Evolutionary conservation across 2,329 filamentous ascomycete species (phyloP), one percentile per base, ranked within the genome.

Genomic region (Chrysoporthe austroafricana): DNA sequence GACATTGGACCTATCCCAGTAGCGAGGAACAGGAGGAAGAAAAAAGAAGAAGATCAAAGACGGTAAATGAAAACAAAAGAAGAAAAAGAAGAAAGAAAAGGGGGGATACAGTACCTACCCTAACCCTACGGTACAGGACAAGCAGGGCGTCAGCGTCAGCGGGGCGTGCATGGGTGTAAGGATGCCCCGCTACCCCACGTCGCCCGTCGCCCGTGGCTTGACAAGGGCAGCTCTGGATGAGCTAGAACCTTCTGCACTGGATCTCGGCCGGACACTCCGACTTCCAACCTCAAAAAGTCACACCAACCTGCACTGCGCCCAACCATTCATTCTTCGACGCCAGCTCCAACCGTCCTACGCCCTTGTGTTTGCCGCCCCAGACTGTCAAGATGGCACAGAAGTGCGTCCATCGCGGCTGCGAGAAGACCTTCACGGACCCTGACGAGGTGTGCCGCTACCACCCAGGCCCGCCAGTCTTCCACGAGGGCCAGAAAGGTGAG

Each of bases 401-500:
- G 83, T 99, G 96, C 79, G 93, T 97, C 68, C 96, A 97, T 83
- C 94, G 97, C 80, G 94, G 94, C 78, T 99, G 96, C 80, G 93
- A 91, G 75, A 98, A 97, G 85, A 80, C 84, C 71, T 98, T 93
- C 80, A 89, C 90, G 61, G 91, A 97, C 78, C 81, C 90, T 11
- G 88, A 93, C 54, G 95, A 97, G 79, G 86, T 90, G 73, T 99
- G 96, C 82, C 82, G 88, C 73, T 98, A 97, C 82, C 96, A 99
- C 81, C 93, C 95, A 56, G 94, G 94, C 66, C 93, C 94, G 71
- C 96, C 96, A 58, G 86, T 96, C 77, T 99, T 99, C 79, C 96
- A 98, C 79, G 96, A 99, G 82, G 96, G 96, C 70, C 95, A 97
- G 82, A 98, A 99, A 89, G 96, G 95, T 97, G 83, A 77, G 81